Evolutionary conservation across 2,329 filamentous ascomycete genomes (phyloP).

Genomic region (Colletotrichum shisoi): DNA sequence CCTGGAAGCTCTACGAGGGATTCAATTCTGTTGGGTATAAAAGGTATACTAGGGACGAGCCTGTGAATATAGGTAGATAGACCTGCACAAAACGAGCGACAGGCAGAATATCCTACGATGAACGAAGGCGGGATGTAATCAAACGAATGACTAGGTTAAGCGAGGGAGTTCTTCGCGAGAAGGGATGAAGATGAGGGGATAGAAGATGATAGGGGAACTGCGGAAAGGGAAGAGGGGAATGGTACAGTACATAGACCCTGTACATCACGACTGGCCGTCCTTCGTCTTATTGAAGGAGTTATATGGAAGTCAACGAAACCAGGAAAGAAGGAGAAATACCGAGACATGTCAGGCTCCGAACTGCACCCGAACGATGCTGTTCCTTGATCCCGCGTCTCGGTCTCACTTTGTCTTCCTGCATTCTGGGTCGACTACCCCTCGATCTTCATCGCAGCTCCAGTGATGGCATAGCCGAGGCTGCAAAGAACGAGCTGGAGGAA

Average conservation of each 20-base stretch:
- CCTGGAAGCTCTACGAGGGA: conserved; percentile 1
- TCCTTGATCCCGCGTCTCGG: too few relatives aligned
- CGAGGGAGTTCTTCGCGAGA: conserved; percentile 12
- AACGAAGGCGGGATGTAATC: conserved; percentile 32
- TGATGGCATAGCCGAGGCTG: too few relatives aligned
- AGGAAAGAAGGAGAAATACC: neutral
- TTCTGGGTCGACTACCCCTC: too few relatives aligned
- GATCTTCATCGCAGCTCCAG: too few relatives aligned
- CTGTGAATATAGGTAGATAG: conserved; percentile 14
- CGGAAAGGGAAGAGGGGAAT: neutral
- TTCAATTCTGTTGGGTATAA: neutral
- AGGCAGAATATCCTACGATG: conserved; percentile 14
- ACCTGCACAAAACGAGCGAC: conserved; percentile 31
- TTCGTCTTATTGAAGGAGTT: conserved; percentile 24
- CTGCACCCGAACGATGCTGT: too few relatives aligned
- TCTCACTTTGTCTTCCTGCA: too few relatives aligned
- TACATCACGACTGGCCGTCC: conserved; percentile 5
- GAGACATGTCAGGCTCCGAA: too few relatives aligned
- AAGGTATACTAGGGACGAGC: neutral
- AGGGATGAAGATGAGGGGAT: conserved; percentile 1
- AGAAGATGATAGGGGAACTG: neutral
- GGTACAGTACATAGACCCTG: neutral
- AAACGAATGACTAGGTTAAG: conserved; percentile 14
- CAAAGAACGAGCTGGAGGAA: too few relatives aligned
- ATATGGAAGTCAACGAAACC: neutral